A percentile compares a stretch with the other conserved stretches of the same genome.
Conservation (phyloP, 441 rosid genomes). For the Euphorbia celastroides region DNA sequence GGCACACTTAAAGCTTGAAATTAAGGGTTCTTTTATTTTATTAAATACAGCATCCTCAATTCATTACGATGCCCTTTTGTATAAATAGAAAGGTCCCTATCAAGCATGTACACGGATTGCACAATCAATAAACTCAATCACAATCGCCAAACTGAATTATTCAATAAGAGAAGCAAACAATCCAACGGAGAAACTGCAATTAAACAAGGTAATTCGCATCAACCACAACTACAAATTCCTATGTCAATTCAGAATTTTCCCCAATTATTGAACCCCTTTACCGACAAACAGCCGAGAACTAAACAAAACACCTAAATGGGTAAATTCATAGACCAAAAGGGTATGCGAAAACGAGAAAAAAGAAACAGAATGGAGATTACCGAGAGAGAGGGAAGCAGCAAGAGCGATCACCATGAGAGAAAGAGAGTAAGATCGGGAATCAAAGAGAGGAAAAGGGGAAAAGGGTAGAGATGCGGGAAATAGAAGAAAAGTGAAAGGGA, state of each 20-base stretch:
- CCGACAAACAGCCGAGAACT: not conserved
- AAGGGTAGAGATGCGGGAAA: slow-evolving; percentile 8
- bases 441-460: not conserved
- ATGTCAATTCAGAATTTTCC: not conserved
- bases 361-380: slow-evolving; percentile 26
- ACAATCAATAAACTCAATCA: not conserved
- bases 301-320: slow-evolving; percentile 15
- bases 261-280: not conserved
- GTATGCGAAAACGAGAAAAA: slow-evolving; percentile 8
- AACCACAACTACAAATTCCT: not conserved
- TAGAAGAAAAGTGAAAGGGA: not conserved
- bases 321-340: slow-evolving; percentile 17
- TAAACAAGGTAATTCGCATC: too few species aligned
- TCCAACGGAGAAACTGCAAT: too few species aligned
- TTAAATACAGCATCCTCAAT: not conserved
- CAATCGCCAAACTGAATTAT: not conserved
- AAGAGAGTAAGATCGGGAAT: slow-evolving; percentile 6
- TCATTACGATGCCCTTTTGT: not conserved
- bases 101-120: not conserved
- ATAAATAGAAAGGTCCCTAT: not conserved
- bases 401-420: slow-evolving; percentile 71
- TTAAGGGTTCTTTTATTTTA: not conserved
- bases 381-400: slow-evolving; percentile 55
- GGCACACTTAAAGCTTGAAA: not conserved
- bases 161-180: too few species aligned